Base-by-base conservation (phyloP, 805 yeast genomes). In the Pichia manshurica region DNA sequence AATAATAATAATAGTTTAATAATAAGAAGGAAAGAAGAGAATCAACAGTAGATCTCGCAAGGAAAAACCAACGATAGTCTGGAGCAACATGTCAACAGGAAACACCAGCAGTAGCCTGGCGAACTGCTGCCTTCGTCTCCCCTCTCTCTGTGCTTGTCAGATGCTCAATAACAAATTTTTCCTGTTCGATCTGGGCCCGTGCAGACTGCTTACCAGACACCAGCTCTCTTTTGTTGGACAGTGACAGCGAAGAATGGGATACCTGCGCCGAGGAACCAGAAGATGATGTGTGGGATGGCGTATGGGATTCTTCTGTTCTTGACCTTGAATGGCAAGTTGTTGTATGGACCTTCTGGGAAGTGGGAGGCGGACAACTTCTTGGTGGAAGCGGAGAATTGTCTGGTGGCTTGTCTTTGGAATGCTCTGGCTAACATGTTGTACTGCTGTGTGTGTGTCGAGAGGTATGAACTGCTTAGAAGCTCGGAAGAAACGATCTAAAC, bases 271-370 rank as follows among this genome's bases (percentile, higher is more conserved):
- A 80, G 62, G 49, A 62, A 79, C 73, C 83, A 84, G 72, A 81
- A 84, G 46, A 89, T 80, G 76, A 86, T 84, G 75, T 84, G 95
- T 56, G 84, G 76, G 45, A 88, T 72, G 57, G 82, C 87, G 68
- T 78, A 89, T 57, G 97, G 98, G 56, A 91, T 77, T 74, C 81
- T 85, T 78, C 96, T 89, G 79, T 82, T 76, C 78, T 88, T 89
- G 54, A 91, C 95, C 77, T 81, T 81, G 81, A 91, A 93, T 56
- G 99, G 99, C 55, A 91, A 65, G 79, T 93, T 91, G 62, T 84
- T 74, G 82, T 93, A 93, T 42, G 83, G 82, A 63, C 97, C 97
- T 60, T 81, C 80, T 64, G 77, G 81, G 70, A 79, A 85, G 54
- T 60, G 59, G 54, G 60, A 74, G 43, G 69, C 72, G 46, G 64